These are phyloP conservation scores for Spathaspora gorwiae DNA, from an alignment of 805 yeast species.

Conservation along the genomic window DNA sequence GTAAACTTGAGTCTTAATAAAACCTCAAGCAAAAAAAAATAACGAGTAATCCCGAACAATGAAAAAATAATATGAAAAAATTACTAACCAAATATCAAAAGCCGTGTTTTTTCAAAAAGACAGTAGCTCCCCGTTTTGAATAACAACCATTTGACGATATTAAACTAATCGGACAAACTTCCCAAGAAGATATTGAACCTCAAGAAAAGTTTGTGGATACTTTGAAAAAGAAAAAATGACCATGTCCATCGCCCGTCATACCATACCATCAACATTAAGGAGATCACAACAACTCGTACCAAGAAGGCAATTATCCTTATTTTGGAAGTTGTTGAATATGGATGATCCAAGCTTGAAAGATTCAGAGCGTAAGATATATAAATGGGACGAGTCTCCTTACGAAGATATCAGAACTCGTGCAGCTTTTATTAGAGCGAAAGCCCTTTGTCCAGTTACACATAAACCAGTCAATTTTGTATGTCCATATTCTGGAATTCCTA, in stretches of 20 bases:
- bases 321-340: constrained; percentile 35
- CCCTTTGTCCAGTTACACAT: constrained; percentile 86
- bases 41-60: too few species aligned
- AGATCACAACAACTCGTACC: constrained; percentile 1
- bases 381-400: constrained; percentile 90
- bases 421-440: constrained; percentile 80
- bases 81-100: too few species aligned
- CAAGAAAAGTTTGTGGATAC: too few species aligned
- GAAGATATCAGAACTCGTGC: constrained; percentile 88
- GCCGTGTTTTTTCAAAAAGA: too few species aligned
- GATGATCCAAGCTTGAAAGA: constrained; percentile 25
- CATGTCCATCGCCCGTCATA: constrained; percentile 1
- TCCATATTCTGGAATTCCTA: constrained; percentile 93
- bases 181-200: too few species aligned
- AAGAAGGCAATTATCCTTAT: constrained; percentile 29
- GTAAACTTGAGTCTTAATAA: constrained; percentile 1
- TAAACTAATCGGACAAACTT: too few species aligned
- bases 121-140: too few species aligned
- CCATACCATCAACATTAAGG: neutral
- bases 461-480: constrained; percentile 80
- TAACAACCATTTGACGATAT: too few species aligned
- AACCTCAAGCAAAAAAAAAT: neutral
- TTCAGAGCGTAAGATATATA: constrained; percentile 38
- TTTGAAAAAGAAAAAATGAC: neutral
- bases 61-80: too few species aligned